Evolutionary conservation across 1,139 yeast species (phyloP).

Genomic region (Pichia sp.): DNA sequence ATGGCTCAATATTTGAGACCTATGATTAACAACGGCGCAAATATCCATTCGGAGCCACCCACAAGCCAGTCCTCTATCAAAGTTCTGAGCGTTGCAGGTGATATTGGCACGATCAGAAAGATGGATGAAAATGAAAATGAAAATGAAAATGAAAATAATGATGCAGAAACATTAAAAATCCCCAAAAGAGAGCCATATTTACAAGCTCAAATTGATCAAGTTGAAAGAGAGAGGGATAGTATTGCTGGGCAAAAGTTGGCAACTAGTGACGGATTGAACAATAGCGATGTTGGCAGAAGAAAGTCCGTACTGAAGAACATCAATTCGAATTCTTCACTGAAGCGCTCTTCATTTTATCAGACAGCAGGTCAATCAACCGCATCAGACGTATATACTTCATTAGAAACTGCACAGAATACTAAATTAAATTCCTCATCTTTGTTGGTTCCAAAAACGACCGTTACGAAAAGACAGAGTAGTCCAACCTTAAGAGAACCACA

Average conservation of each 20-base stretch:
- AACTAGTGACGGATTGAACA: not conserved
- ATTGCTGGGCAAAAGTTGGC: not conserved
- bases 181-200: conserved; percentile 18
- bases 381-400: conserved; percentile 50
- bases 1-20: conserved; percentile 27
- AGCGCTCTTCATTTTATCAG: not conserved
- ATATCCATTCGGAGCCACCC: too few relatives aligned
- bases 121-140: not conserved
- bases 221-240: not conserved
- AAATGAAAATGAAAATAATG: not conserved
- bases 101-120: not conserved
- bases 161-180: conserved; percentile 8
- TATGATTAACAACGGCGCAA: not conserved
- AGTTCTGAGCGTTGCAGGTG: not conserved
- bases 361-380: conserved; percentile 5
- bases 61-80: not conserved
- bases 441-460: not conserved
- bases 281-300: conserved; percentile 20
- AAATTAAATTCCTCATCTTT: conserved; percentile 35
- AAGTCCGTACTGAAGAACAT: conserved; percentile 55
- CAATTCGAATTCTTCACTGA: conserved; percentile 22
- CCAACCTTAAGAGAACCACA: not conserved
- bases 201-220: conserved; percentile 8
- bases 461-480: conserved; percentile 41
- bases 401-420: conserved; percentile 73